Base-by-base conservation (phyloP, 306 rosid genomes). In the Pterocarpus macrocarpus region DNA sequence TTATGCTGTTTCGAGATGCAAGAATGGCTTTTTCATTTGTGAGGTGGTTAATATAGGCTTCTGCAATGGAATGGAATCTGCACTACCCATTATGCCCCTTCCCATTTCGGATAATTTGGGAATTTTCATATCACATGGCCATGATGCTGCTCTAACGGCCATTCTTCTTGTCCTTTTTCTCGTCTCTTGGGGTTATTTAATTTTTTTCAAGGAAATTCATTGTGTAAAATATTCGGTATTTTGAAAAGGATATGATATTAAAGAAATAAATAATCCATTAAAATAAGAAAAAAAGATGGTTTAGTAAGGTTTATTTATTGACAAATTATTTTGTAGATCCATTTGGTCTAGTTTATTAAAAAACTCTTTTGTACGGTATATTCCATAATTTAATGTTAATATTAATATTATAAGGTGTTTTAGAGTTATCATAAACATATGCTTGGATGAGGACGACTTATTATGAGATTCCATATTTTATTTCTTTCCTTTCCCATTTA, bases 71-170 rank as follows among this genome's bases (percentile, higher is more conserved):
- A 75, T 64, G 22, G 12, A 53, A 47, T 22, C 8, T 65, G 5
- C 7, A 14, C 82, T 80, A 3, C 83, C 87, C 33, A 34, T 39
- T 28, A 14, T 82, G 43, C 86, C 88, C 89, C 68, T 62, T 8
- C 5, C 2, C 11, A 69, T 64, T 70, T 34, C 16, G 33, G 32
- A 72, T 68, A 43, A 39, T 79, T 22, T 22, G 28, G 28, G 28
- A 22, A 22, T 22, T 22, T 22, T 22, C 28, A 22, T 74, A 45
- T 75, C 67, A 5, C 4, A 45, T 66, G 39, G 30, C 64, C 44
- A 32, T 15, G 39, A 12, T 32, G 2, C 43, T 45, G 17, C 65
- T 74, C 52, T 8, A 55, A 59, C 63, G 62, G 45, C 71, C 30
- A 69, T 1, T 58, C 50, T 69, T 33, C 0, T 33, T 10, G 75